phyloP scores from a whole-genome alignment of 805 yeast species.

The Lipomyces yamanashiensis region DNA sequence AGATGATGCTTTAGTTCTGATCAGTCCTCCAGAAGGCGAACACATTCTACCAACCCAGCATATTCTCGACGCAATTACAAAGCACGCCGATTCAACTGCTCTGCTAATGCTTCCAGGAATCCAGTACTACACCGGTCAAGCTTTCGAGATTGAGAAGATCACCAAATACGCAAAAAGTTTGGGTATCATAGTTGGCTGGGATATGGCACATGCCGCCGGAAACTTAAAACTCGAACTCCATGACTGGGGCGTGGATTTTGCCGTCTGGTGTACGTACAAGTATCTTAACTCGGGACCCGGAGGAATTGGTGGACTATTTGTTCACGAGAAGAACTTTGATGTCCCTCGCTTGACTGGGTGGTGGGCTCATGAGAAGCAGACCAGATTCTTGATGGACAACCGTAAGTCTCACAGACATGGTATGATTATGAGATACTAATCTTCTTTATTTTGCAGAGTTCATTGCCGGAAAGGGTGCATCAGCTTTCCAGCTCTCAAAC shows the following conservation, averaged over 20 bases:
- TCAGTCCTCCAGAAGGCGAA: constrained; percentile 64
- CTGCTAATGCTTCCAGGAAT: constrained; percentile 83
- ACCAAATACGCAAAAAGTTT: constrained; percentile 65
- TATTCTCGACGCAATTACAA: constrained; percentile 60
- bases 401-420: constrained; percentile 7
- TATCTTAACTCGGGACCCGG: constrained; percentile 94
- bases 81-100: constrained; percentile 65
- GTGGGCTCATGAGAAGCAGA: constrained; percentile 86
- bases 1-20: constrained; percentile 63
- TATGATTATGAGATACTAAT: background rate
- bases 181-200: constrained; percentile 76
- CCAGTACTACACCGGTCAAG: constrained; percentile 91
- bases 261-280: constrained; percentile 93
- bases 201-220: constrained; percentile 92
- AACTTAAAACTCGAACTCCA: constrained; percentile 78
- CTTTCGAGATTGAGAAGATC: constrained; percentile 73
- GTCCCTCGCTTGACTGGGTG: constrained; percentile 87
- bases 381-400: constrained; percentile 72
- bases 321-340: constrained; percentile 57
- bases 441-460: constrained; percentile 36
- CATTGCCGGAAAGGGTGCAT: constrained; percentile 76
- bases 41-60: constrained; percentile 64
- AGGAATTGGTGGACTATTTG: constrained; percentile 83
- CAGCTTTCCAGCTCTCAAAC: constrained; percentile 87
- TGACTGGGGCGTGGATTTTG: constrained; percentile 91